Evolutionary conservation across 2,329 filamentous ascomycete species (phyloP).

Genomic region (Penicillium italicum): DNA sequence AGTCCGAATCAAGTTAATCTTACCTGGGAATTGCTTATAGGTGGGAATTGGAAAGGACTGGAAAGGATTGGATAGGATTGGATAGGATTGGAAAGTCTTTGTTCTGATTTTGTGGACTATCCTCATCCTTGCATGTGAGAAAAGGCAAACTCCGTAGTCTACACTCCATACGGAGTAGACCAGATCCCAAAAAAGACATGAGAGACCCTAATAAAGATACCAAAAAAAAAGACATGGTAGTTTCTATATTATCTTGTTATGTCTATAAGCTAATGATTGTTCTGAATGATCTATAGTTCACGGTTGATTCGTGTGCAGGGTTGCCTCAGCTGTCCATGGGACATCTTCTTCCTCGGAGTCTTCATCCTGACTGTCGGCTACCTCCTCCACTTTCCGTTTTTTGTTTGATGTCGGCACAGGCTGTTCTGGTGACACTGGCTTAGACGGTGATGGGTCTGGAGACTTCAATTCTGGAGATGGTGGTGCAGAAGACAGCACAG

Average conservation of each 20-base stretch:
- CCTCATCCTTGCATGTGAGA: not conserved
- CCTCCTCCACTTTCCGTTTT: slow-evolving; percentile 45
- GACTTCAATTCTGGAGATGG: not conserved
- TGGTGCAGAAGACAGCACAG: slow-evolving; percentile 3
- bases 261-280: not conserved
- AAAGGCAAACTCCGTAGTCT: not conserved
- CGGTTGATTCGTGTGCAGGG: not conserved
- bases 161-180: too few relatives aligned
- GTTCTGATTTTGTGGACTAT: not conserved
- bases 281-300: not conserved
- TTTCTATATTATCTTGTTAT: not conserved
- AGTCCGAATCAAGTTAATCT: not conserved
- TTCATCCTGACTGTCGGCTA: slow-evolving; percentile 46
- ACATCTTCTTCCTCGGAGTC: slow-evolving; percentile 32
- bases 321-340: slow-evolving; percentile 26
- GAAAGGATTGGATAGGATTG: too few relatives aligned
- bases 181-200: not conserved
- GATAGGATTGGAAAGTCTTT: too few relatives aligned
- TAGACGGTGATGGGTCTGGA: not conserved
- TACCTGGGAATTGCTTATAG: too few relatives aligned
- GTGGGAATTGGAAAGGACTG: not conserved
- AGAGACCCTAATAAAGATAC: too few relatives aligned
- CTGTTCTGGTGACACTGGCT: not conserved
- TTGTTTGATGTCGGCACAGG: slow-evolving; percentile 17
- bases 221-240: not conserved